phyloP scores from a whole-genome alignment of 2,329 filamentous ascomycete genomes.

The Ophidiomyces ophidiicola region DNA sequence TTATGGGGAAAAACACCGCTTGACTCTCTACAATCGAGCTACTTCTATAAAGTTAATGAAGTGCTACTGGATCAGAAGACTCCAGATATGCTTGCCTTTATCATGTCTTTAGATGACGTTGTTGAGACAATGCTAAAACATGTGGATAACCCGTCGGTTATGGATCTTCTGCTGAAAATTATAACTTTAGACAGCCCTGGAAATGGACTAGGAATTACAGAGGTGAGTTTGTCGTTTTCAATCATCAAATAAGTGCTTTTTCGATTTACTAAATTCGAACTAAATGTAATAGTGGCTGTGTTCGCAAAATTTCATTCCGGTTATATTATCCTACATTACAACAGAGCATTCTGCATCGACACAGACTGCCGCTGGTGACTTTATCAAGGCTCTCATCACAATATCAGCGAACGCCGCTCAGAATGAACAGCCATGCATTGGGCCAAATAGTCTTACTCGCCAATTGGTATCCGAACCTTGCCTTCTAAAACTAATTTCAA shows the following conservation, averaged over 20 bases:
- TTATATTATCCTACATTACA: conserved; percentile 72
- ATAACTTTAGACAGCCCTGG: conserved; percentile 91
- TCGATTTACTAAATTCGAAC: conserved; percentile 4
- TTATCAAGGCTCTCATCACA: conserved; percentile 96
- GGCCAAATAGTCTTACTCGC: conserved; percentile 88
- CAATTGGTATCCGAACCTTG: conserved; percentile 82
- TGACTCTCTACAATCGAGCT: conserved; percentile 86
- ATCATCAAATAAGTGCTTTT: conserved; percentile 1
- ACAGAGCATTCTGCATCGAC: conserved; percentile 77
- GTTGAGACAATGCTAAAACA: conserved; percentile 79
- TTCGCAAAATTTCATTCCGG: conserved; percentile 74
- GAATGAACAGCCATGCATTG: conserved; percentile 97
- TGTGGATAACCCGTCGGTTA: conserved; percentile 94
- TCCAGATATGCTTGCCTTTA: conserved; percentile 84
- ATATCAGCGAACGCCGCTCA: conserved; percentile 97
- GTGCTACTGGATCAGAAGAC: conserved; percentile 96
- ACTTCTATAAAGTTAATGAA: conserved; percentile 98
- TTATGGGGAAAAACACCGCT: conserved; percentile 71
- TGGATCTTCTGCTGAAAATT: conserved; percentile 93
- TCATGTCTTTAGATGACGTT: conserved; percentile 71
- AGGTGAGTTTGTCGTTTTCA: conserved; percentile 45
- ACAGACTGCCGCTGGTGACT: conserved; percentile 92
- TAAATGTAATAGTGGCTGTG: conserved; percentile 65
- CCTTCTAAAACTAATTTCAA: conserved; percentile 68
- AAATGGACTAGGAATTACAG: conserved; percentile 81